A percentile compares a stretch with the other conserved stretches of the same genome.
These are phyloP conservation scores for Fusarium vanettenii DNA, from an alignment of 2,329 filamentous ascomycete genomes.

Conservation along the genomic window DNA sequence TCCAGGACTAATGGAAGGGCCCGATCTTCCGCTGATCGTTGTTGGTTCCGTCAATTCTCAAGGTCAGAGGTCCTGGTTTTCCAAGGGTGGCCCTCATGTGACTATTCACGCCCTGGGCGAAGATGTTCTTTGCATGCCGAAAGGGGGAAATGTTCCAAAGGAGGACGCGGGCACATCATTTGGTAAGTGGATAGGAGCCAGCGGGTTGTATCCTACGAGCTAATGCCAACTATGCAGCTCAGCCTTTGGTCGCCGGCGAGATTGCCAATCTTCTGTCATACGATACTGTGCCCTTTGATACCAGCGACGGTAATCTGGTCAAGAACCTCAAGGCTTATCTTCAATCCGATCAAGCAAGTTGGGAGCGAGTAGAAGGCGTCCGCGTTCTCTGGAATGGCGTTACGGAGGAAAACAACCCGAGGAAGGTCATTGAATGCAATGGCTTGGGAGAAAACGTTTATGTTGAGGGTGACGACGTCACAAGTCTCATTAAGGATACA, in stretches of 20 bases:
- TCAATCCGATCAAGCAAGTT: neutral
- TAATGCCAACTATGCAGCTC: neutral
- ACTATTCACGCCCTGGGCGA: neutral
- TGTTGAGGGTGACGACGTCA: neutral
- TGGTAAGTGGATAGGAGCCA: neutral
- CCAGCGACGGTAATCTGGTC: neutral
- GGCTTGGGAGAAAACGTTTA: neutral
- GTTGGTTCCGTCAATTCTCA: neutral
- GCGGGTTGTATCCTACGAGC: neutral
- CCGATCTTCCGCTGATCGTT: neutral
- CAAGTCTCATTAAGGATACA: neutral
- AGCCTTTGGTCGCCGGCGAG: neutral
- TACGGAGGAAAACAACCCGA: neutral
- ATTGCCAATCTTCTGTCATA: conserved; percentile 1
- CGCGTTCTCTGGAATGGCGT: conserved; percentile 1
- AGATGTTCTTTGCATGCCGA: neutral
- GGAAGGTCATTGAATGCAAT: neutral
- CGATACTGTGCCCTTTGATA: conserved; percentile 1
- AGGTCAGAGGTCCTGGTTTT: neutral
- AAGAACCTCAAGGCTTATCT: conserved; percentile 3
- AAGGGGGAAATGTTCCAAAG: neutral
- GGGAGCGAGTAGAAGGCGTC: neutral
- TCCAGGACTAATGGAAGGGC: neutral
- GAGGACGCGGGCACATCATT: neutral
- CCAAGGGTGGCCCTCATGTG: neutral